A percentile compares a stretch with the other conserved stretches of the same genome.
phyloP scores from a whole-genome alignment of 2,329 filamentous ascomycete genomes.

The Diaporthe longicolla region DNA sequence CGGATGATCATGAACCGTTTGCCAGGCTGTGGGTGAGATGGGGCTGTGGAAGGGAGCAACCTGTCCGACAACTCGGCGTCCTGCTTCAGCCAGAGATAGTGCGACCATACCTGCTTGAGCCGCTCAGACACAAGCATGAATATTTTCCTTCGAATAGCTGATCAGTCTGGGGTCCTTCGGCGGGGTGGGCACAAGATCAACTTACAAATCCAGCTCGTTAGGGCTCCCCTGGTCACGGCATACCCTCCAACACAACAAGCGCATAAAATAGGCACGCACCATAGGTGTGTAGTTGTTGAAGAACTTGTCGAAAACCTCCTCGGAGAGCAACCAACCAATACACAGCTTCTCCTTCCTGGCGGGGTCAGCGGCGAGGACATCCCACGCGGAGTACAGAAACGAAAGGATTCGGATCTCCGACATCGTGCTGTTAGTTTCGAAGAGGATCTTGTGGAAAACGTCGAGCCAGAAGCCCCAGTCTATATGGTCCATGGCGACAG shows the following conservation, averaged over 20 bases:
- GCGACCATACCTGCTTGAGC: slow-evolving; percentile 81
- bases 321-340: slow-evolving; percentile 80
- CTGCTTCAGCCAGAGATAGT: slow-evolving; percentile 82
- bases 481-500: slow-evolving; percentile 61
- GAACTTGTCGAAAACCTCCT: slow-evolving; percentile 81
- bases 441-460: slow-evolving; percentile 82
- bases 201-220: slow-evolving; percentile 77
- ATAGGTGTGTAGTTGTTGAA: slow-evolving; percentile 98
- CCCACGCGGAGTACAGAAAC: slow-evolving; percentile 86
- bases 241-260: slow-evolving; percentile 89
- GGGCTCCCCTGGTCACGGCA: slow-evolving; percentile 80
- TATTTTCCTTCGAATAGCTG: slow-evolving; percentile 69
- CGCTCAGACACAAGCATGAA: slow-evolving; percentile 77
- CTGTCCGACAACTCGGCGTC: slow-evolving; percentile 70
- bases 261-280: slow-evolving; percentile 94
- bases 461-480: slow-evolving; percentile 90
- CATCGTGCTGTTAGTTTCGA: slow-evolving; percentile 85
- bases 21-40: slow-evolving; percentile 87
- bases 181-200: slow-evolving; percentile 43
- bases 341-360: slow-evolving; percentile 79
- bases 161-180: slow-evolving; percentile 46
- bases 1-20: slow-evolving; percentile 91
- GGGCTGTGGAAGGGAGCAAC: slow-evolving; percentile 78
- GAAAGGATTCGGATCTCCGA: slow-evolving; percentile 89
- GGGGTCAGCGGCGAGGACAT: slow-evolving; percentile 75